A percentile compares a stretch with the other conserved stretches of the same genome.
phyloP scores from a whole-genome alignment of 257 asterid genomes.

The Jaltomata sinuosa region DNA sequence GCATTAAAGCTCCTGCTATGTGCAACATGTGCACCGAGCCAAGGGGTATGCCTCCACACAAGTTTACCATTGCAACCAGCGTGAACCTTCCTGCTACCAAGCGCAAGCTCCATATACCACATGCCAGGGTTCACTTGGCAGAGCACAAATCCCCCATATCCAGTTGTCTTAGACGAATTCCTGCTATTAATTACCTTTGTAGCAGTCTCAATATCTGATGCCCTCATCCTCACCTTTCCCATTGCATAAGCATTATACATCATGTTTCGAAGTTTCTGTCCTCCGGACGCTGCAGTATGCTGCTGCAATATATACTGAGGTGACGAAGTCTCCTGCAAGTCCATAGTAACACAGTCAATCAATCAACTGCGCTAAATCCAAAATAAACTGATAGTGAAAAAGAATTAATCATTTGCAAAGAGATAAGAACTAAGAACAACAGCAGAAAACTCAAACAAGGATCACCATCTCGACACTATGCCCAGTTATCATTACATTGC shows the following conservation, averaged over 20 bases:
- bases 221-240: conserved; percentile 73
- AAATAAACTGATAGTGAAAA: neutral
- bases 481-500: conserved; percentile 1
- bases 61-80: conserved; percentile 78
- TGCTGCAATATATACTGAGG: conserved; percentile 85
- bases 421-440: neutral
- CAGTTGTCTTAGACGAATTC: conserved; percentile 43
- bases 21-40: conserved; percentile 89
- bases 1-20: too few relatives aligned
- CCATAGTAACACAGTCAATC: neutral
- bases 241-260: conserved; percentile 70
- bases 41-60: conserved; percentile 90
- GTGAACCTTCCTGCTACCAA: conserved; percentile 71
- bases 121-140: conserved; percentile 83
- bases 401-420: neutral
- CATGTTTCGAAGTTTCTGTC: conserved; percentile 54
- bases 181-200: conserved; percentile 57
- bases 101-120: conserved; percentile 83
- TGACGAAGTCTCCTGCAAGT: conserved; percentile 60
- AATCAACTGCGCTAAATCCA: neutral
- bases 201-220: conserved; percentile 71
- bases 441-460: conserved; percentile 5
- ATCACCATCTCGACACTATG: conserved; percentile 18
- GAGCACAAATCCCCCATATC: conserved; percentile 63
- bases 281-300: conserved; percentile 71